These are phyloP conservation scores for Exophiala aquamarina DNA, from an alignment of 2,329 filamentous ascomycete species.

Conservation along the genomic window DNA sequence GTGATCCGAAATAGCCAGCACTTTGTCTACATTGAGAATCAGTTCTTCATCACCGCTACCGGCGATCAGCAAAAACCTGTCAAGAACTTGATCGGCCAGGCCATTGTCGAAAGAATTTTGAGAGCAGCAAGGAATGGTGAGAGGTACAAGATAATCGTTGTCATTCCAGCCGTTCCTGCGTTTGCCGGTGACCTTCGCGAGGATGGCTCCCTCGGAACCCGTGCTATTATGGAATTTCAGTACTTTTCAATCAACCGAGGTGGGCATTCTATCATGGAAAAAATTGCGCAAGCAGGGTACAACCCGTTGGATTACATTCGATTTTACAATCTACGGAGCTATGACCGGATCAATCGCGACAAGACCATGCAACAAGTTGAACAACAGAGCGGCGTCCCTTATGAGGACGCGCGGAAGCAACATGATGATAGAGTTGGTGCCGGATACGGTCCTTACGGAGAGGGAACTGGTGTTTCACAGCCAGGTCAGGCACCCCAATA, in stretches of 20 bases:
- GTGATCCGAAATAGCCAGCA: constrained; percentile 68
- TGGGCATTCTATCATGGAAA: constrained; percentile 74
- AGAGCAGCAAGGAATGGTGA: constrained; percentile 66
- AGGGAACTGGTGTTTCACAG: constrained; percentile 25
- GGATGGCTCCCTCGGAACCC: constrained; percentile 71
- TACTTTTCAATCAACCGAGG: constrained; percentile 78
- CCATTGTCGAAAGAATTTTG: constrained; percentile 74
- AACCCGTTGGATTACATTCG: constrained; percentile 72
- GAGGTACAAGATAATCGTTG: constrained; percentile 71
- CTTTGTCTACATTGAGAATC: constrained; percentile 79
- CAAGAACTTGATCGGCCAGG: constrained; percentile 73
- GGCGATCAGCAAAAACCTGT: constrained; percentile 69
- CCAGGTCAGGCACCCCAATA: constrained; percentile 45
- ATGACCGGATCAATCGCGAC: constrained; percentile 71
- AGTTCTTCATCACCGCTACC: constrained; percentile 87
- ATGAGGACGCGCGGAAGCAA: constrained; percentile 45
- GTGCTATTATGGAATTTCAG: constrained; percentile 87
- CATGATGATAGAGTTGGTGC: constrained; percentile 50
- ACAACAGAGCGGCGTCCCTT: constrained; percentile 43
- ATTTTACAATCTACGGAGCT: constrained; percentile 83
- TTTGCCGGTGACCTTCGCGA: constrained; percentile 78
- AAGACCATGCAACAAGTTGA: constrained; percentile 38
- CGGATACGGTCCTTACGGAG: constrained; percentile 42
- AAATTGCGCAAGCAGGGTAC: constrained; percentile 63
- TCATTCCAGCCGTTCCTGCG: constrained; percentile 77